Evolutionary conservation across 257 asterid species (phyloP).

Genomic region (Verbena officinalis): DNA sequence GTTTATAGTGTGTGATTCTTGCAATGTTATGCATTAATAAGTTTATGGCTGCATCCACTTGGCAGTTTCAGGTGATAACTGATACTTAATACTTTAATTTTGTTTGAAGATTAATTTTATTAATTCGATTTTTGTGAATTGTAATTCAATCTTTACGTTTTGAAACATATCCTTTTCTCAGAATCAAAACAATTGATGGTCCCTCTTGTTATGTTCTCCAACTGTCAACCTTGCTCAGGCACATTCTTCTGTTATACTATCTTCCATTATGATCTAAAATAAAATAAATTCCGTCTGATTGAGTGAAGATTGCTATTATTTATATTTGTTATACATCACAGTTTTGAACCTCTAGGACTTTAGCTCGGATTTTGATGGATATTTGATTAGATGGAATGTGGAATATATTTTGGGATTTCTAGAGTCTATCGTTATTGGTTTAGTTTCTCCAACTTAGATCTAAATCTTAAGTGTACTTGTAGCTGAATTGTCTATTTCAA

Average conservation of each 20-base stretch:
- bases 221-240: not conserved
- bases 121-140: not conserved
- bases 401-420: not conserved
- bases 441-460: slow-evolving; percentile 1
- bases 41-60: slow-evolving; percentile 3
- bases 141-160: not conserved
- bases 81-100: not conserved
- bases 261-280: slow-evolving; percentile 5
- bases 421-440: not conserved
- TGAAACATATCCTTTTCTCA: not conserved
- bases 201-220: not conserved
- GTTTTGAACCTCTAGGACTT: not conserved
- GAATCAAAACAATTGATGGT: not conserved
- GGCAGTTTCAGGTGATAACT: not conserved
- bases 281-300: not conserved
- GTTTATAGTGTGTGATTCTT: too few species aligned
- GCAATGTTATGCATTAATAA: not conserved
- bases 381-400: not conserved
- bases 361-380: slow-evolving; percentile 2
- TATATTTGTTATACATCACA: slow-evolving; percentile 3
- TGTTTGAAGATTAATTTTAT: not conserved
- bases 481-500: not conserved
- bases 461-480: not conserved
- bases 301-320: slow-evolving; percentile 8
- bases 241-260: not conserved